A percentile compares a stretch with the other conserved stretches of the same genome.
Evolutionary conservation across 1,284 basidiomycete genomes (phyloP).

Genomic region (Rhodotorula sp.): DNA sequence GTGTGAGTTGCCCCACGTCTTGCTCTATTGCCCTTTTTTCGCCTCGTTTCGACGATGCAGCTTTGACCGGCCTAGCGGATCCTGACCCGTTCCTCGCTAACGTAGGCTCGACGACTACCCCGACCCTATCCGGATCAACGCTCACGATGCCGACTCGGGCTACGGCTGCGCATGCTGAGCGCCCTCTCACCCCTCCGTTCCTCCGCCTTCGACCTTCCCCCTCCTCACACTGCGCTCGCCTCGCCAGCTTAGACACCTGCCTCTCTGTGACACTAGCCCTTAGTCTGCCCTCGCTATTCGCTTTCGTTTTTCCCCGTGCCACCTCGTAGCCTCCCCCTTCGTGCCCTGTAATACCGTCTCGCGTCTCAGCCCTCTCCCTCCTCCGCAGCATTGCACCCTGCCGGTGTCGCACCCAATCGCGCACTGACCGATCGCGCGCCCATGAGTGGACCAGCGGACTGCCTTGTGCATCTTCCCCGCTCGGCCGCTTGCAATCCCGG

Average conservation of each 20-base stretch:
- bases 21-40: too few species aligned
- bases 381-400: too few species aligned
- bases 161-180: conserved; percentile 40
- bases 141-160: conserved; percentile 32
- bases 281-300: not conserved
- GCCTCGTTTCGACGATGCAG: not conserved
- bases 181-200: not conserved
- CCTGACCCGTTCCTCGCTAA: not conserved
- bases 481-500: too few species aligned
- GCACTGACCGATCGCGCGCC: too few species aligned
- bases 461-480: too few species aligned
- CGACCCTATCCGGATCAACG: conserved; percentile 87
- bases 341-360: not conserved
- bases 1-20: conserved; percentile 60
- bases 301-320: not conserved
- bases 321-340: not conserved
- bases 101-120: conserved; percentile 95
- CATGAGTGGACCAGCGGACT: too few species aligned
- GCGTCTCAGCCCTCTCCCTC: too few species aligned
- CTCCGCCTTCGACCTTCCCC: too few species aligned
- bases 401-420: too few species aligned
- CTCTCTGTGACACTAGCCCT: not conserved
- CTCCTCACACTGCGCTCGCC: not conserved
- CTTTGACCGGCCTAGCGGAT: too few species aligned
- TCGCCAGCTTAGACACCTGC: not conserved